These are phyloP conservation scores for Lentithecium fluviatile DNA, from an alignment of 495 filamentous ascomycete species.

Conservation along the genomic window DNA sequence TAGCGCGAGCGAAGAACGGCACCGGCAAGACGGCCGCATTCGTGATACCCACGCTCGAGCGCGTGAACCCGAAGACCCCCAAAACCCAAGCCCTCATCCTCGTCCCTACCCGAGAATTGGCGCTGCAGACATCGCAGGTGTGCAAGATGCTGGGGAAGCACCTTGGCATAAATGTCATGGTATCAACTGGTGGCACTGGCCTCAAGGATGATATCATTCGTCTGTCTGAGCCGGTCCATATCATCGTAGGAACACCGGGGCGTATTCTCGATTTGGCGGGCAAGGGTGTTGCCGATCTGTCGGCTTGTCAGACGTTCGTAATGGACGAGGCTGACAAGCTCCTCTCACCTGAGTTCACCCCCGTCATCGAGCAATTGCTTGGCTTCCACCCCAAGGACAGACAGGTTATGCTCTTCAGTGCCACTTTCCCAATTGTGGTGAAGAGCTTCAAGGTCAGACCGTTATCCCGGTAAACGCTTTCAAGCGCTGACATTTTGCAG, in stretches of 20 bases:
- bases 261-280: conserved; percentile 92
- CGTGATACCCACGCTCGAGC: conserved; percentile 90
- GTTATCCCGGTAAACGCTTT: background rate
- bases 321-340: conserved; percentile 99
- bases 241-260: conserved; percentile 95
- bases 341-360: conserved; percentile 92
- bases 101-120: conserved; percentile 93
- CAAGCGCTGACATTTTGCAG: conserved; percentile 34
- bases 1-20: conserved; percentile 96
- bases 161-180: conserved; percentile 97
- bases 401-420: conserved; percentile 98
- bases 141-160: conserved; percentile 98
- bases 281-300: conserved; percentile 94
- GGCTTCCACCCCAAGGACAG: conserved; percentile 92
- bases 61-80: conserved; percentile 90
- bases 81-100: conserved; percentile 96
- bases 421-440: conserved; percentile 93
- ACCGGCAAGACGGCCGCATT: conserved; percentile 98
- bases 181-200: conserved; percentile 91
- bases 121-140: conserved; percentile 98
- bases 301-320: conserved; percentile 93
- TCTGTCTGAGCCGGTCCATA: conserved; percentile 88
- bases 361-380: conserved; percentile 91
- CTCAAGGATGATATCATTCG: conserved; percentile 97
- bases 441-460: conserved; percentile 79